Percentiles rank a stretch among this genome's conserved stretches.
phyloP scores from a whole-genome alignment of 2,329 filamentous ascomycete genomes.

The Graphium sp. region DNA sequence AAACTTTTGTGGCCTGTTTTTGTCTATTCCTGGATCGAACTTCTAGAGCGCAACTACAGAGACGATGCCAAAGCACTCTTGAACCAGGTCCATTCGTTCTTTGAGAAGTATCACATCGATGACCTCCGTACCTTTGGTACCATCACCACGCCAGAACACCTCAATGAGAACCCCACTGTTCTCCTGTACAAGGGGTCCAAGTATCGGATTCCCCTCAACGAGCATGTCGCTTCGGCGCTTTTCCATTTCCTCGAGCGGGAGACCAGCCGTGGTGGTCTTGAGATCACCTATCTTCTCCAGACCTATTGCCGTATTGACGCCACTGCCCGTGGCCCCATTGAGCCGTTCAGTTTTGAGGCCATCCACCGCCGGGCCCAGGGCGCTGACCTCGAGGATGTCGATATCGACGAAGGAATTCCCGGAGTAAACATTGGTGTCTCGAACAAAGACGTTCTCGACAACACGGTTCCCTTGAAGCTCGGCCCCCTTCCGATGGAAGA shows the following conservation, averaged over 20 bases:
- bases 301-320: constrained; percentile 40
- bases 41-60: constrained; percentile 55
- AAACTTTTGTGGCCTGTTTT: constrained; percentile 88
- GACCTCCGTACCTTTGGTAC: constrained; percentile 62
- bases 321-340: constrained; percentile 43
- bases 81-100: constrained; percentile 45
- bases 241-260: constrained; percentile 86
- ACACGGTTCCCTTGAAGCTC: constrained; percentile 47
- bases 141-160: constrained; percentile 61
- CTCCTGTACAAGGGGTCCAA: constrained; percentile 74
- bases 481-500: constrained; percentile 72
- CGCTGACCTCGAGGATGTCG: constrained; percentile 43
- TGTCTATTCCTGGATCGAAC: constrained; percentile 77
- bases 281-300: constrained; percentile 59
- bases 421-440: constrained; percentile 44
- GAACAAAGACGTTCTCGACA: constrained; percentile 42
- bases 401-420: constrained; percentile 47
- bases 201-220: constrained; percentile 80
- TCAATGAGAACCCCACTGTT: constrained; percentile 59
- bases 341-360: constrained; percentile 45
- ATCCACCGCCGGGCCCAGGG: constrained; percentile 40
- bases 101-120: constrained; percentile 63
- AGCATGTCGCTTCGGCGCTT: constrained; percentile 64
- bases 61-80: constrained; percentile 63
- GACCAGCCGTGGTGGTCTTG: constrained; percentile 59